Evolutionary conservation across 352 stramenopile species (phyloP).

Genomic region (Phytophthora ramorum): DNA sequence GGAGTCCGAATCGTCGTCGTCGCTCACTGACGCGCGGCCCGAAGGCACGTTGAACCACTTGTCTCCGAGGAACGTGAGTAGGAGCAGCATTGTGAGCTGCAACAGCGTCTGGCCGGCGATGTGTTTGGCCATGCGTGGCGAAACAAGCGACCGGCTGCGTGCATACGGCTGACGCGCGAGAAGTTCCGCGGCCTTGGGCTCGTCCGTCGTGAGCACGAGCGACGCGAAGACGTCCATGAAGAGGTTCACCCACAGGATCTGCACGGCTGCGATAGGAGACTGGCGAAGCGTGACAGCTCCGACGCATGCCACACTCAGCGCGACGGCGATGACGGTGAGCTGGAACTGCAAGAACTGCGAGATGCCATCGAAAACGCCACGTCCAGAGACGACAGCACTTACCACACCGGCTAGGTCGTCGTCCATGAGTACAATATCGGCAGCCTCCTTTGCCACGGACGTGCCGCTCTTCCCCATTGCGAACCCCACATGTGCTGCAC

Average conservation of each 20-base stretch:
- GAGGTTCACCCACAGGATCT: conserved; percentile 97
- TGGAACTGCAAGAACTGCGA: conserved; percentile 97
- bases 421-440: conserved; percentile 95
- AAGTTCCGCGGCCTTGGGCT: conserved; percentile 76
- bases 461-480: conserved; percentile 93
- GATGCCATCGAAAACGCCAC: conserved; percentile 96
- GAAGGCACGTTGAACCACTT: conserved; percentile 48
- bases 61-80: conserved; percentile 76
- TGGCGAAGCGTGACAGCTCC: conserved; percentile 61
- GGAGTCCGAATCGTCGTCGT: conserved; percentile 57
- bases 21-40: conserved; percentile 37
- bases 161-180: conserved; percentile 89
- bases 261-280: conserved; percentile 90
- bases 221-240: conserved; percentile 97
- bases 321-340: conserved; percentile 95
- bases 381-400: conserved; percentile 93
- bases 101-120: conserved; percentile 91
- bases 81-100: conserved; percentile 89
- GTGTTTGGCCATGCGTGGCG: conserved; percentile 92
- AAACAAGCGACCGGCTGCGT: conserved; percentile 87
- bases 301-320: conserved; percentile 90
- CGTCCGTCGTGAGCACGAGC: conserved; percentile 93
- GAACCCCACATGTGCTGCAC: conserved; percentile 89
- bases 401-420: conserved; percentile 96
- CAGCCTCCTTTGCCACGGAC: conserved; percentile 94